Percentiles rank a stretch among this genome's conserved stretches.
phyloP scores from a whole-genome alignment of 805 yeast genomes.

The Kodamaea jinghongensis region DNA sequence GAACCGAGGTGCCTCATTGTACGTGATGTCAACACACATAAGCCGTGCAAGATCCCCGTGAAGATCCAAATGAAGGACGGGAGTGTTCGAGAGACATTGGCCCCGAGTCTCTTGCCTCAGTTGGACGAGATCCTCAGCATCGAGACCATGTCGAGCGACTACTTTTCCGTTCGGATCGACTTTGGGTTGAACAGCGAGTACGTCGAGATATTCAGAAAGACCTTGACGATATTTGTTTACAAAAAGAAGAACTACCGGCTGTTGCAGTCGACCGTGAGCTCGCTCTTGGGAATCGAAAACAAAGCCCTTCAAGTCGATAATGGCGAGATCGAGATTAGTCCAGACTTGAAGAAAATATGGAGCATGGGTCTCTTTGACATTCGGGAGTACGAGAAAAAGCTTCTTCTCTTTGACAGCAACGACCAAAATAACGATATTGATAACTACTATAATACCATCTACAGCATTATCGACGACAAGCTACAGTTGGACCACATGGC shows the following conservation, averaged over 20 bases:
- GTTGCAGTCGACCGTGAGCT: slow-evolving; percentile 30
- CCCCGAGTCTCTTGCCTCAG: slow-evolving; percentile 74
- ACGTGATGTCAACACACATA: slow-evolving; percentile 62
- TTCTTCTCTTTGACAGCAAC: slow-evolving; percentile 25
- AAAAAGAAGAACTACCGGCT: slow-evolving; percentile 42
- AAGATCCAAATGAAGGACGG: slow-evolving; percentile 41
- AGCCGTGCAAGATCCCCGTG: slow-evolving; percentile 50
- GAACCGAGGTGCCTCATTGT: slow-evolving; percentile 79
- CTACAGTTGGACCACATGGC: slow-evolving; percentile 49
- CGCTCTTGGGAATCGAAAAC: slow-evolving; percentile 35
- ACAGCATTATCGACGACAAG: slow-evolving; percentile 50
- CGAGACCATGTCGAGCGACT: slow-evolving; percentile 44
- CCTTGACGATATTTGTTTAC: slow-evolving; percentile 51
- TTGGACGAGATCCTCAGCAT: slow-evolving; percentile 48
- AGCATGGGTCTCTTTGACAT: slow-evolving; percentile 24
- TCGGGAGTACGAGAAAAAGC: slow-evolving; percentile 27
- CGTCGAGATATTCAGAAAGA: slow-evolving; percentile 40
- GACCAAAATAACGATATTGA: background rate
- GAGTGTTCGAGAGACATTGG: slow-evolving; percentile 22
- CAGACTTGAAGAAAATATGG: slow-evolving; percentile 24
- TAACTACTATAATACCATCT: slow-evolving; percentile 19
- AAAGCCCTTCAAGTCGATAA: slow-evolving; percentile 25
- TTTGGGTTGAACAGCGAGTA: slow-evolving; percentile 41
- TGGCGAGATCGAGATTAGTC: slow-evolving; percentile 24
- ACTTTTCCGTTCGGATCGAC: slow-evolving; percentile 53